phyloP scores from a whole-genome alignment of 495 filamentous ascomycete genomes.

The Talaromyces adpressus region DNA sequence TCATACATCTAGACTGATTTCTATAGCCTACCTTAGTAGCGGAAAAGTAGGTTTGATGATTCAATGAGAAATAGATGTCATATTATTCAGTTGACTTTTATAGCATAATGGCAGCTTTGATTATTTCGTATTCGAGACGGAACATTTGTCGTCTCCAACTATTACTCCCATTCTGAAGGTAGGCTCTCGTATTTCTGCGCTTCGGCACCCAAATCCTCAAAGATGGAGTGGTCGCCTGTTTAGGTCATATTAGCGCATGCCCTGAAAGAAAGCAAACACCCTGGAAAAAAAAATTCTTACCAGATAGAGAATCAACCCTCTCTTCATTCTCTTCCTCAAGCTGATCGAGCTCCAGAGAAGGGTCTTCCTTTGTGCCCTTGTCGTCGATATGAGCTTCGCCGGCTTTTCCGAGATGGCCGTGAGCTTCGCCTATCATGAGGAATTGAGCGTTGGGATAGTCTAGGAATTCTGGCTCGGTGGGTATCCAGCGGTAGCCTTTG shows the following conservation, averaged over 20 bases:
- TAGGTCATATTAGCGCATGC: background rate
- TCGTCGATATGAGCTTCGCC: conserved; percentile 50
- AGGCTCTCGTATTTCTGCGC: conserved; percentile 45
- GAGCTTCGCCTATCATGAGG: conserved; percentile 70
- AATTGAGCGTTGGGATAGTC: conserved; percentile 76
- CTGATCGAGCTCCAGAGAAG: conserved; percentile 50
- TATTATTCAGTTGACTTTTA: background rate
- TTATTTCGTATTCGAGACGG: background rate
- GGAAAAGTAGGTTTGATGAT: background rate
- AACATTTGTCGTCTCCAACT: background rate
- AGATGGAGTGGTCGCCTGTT: conserved; percentile 44
- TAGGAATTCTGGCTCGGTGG: conserved; percentile 66
- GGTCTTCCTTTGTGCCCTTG: conserved; percentile 52
- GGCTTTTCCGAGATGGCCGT: conserved; percentile 54
- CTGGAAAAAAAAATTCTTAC: conserved; percentile 21
- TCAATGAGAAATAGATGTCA: background rate
- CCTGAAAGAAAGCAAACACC: background rate
- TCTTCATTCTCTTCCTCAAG: conserved; percentile 57
- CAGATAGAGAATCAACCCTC: conserved; percentile 47
- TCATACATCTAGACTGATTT: no score
- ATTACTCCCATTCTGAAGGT: conserved; percentile 40
- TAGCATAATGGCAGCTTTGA: background rate
- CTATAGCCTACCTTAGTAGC: no score
- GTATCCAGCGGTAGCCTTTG: conserved; percentile 62
- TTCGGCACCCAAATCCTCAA: conserved; percentile 43